A percentile compares a stretch with the other conserved stretches of the same genome.
Evolutionary conservation across 257 asterid genomes (phyloP).

Genomic region (Cruciata laevipes): DNA sequence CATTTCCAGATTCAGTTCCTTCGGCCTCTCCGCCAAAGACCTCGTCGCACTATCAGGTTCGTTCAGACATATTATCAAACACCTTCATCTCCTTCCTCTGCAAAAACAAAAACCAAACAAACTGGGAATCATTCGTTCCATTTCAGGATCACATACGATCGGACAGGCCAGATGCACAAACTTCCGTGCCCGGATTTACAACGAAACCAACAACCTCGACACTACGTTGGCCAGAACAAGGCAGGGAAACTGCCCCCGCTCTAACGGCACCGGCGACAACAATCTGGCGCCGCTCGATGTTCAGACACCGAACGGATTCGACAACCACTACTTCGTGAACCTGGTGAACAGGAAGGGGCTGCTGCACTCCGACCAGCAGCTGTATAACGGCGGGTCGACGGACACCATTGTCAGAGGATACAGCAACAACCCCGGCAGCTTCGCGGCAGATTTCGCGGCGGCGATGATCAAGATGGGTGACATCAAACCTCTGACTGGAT

Average conservation of each 20-base stretch:
- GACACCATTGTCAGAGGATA: slow-evolving; percentile 48
- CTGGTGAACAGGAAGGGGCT: slow-evolving; percentile 55
- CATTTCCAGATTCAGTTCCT: slow-evolving; percentile 43
- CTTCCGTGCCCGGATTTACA: slow-evolving; percentile 73
- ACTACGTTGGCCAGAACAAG: slow-evolving; percentile 40
- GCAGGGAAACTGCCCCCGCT: slow-evolving; percentile 52
- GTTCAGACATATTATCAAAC: neutral
- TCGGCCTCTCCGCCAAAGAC: slow-evolving; percentile 70
- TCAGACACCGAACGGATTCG: slow-evolving; percentile 54
- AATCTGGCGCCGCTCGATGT: slow-evolving; percentile 74
- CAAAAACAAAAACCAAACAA: neutral
- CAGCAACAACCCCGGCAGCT: slow-evolving; percentile 25
- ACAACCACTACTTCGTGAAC: slow-evolving; percentile 58
- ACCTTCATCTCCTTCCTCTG: neutral
- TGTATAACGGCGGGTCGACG: slow-evolving; percentile 59
- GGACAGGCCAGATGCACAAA: slow-evolving; percentile 84
- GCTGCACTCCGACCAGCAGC: slow-evolving; percentile 88
- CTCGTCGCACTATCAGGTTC: slow-evolving; percentile 75
- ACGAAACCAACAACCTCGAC: slow-evolving; percentile 59
- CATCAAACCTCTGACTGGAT: slow-evolving; percentile 66
- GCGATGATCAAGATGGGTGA: slow-evolving; percentile 89
- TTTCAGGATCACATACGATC: slow-evolving; percentile 73
- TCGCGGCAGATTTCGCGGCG: slow-evolving; percentile 43
- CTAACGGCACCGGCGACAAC: slow-evolving; percentile 64
- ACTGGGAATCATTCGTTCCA: neutral